phyloP scores from a whole-genome alignment of 1,139 yeast species.

The Scheffersomyces titani region DNA sequence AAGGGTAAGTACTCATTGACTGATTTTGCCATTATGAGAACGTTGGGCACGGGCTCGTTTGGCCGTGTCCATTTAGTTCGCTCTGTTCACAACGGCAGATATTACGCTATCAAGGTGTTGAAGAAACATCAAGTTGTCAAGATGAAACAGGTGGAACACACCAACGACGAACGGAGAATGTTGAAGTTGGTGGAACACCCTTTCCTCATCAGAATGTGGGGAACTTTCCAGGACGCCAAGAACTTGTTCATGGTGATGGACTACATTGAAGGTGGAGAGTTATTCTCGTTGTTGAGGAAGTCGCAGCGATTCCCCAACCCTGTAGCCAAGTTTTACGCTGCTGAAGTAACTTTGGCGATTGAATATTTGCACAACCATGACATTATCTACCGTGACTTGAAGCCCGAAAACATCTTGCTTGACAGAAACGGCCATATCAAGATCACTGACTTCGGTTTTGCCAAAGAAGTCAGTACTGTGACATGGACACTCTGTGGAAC shows the following conservation, averaged over 20 bases:
- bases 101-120: slow-evolving; percentile 60
- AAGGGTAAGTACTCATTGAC: slow-evolving; percentile 58
- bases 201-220: slow-evolving; percentile 65
- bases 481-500: slow-evolving; percentile 67
- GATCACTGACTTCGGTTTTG: slow-evolving; percentile 63
- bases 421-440: slow-evolving; percentile 63
- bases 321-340: slow-evolving; percentile 64
- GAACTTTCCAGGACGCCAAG: slow-evolving; percentile 59
- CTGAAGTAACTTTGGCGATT: slow-evolving; percentile 58
- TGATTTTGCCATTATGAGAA: slow-evolving; percentile 56
- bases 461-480: slow-evolving; percentile 59
- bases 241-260: slow-evolving; percentile 65
- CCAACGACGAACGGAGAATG: slow-evolving; percentile 62
- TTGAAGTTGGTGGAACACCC: slow-evolving; percentile 59
- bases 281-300: slow-evolving; percentile 55
- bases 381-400: slow-evolving; percentile 60
- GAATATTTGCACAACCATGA: slow-evolving; percentile 60
- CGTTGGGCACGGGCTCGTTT: slow-evolving; percentile 63
- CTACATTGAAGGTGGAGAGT: slow-evolving; percentile 64
- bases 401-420: slow-evolving; percentile 60
- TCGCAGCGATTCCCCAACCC: slow-evolving; percentile 64
- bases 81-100: slow-evolving; percentile 60
- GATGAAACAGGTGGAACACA: slow-evolving; percentile 65
- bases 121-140: slow-evolving; percentile 59
- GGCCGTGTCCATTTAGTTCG: slow-evolving; percentile 64